Percentiles rank a stretch among this genome's conserved stretches.
Evolutionary conservation across 164 flowering plant species (phyloP).

Genomic region (Cinnamomum chago): DNA sequence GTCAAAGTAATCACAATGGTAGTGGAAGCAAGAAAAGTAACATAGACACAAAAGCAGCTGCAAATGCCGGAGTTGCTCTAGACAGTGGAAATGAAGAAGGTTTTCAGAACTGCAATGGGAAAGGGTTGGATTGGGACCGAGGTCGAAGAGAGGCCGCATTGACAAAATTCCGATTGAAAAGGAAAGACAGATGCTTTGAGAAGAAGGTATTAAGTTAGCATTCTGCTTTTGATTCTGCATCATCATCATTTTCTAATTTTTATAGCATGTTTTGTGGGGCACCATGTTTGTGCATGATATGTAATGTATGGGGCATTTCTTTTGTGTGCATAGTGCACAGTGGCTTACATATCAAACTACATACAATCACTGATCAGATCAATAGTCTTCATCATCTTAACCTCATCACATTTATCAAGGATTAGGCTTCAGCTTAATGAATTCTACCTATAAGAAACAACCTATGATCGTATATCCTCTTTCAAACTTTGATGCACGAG

Average conservation of each 20-base stretch:
- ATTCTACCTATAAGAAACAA: too few species aligned
- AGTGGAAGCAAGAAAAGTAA: constrained; percentile 24
- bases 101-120: constrained; percentile 13
- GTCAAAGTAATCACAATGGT: constrained; percentile 5
- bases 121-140: constrained; percentile 20
- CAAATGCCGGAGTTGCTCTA: constrained; percentile 9
- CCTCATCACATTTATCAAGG: too few species aligned
- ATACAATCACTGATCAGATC: too few species aligned
- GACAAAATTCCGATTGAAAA: constrained; percentile 41
- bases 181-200: constrained; percentile 55
- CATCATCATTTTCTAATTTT: neutral
- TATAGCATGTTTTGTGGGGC: too few species aligned
- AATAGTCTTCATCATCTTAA: too few species aligned
- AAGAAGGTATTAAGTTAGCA: constrained; percentile 37
- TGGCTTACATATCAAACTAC: too few species aligned
- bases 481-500: too few species aligned
- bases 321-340: too few species aligned
- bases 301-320: neutral
- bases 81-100: constrained; percentile 23
- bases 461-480: too few species aligned
- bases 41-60: constrained; percentile 12
- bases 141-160: constrained; percentile 51
- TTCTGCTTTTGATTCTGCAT: neutral
- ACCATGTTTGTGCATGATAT: neutral
- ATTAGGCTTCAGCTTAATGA: too few species aligned